Base-by-base conservation (phyloP, 2,329 filamentous ascomycete genomes). In the Colletotrichum musicola region DNA sequence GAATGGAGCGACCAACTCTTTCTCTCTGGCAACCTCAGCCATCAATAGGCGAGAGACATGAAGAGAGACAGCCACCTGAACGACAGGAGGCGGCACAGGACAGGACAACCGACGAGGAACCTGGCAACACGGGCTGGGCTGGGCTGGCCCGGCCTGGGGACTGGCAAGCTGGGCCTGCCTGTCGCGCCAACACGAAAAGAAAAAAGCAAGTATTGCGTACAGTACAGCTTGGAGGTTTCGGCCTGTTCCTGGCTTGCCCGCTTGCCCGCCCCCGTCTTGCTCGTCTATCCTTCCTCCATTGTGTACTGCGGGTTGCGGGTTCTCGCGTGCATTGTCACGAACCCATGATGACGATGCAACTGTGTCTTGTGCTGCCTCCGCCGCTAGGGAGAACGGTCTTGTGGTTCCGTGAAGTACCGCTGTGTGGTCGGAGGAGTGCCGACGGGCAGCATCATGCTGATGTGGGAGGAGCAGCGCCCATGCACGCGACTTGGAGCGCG, bases 1-100 rank as follows among this genome's bases (percentile, higher is more conserved):
- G 30, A 44, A 42, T 42, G 46, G 35, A 22, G 13, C 18, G 46
- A 12, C 16, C 49, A 14, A 4, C 1, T n/a, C 6, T 12, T 9
- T 20, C n/a, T 18, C 51, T 40, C 18, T 20, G 25, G 49, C 59
- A 10, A 30, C 42, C 25, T 47, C 55, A 58, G 55, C 59, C 49
- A 62, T 47, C 40, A 62, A 54, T 46, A 62, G 59, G 49, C 59
- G 59, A 62, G 49, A 62, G 49, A 54, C 59, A 62, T 18, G 49
- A 62, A 62, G 38, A 62, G 38, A 54, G 38, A 54, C 49, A 62
- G 25, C 57, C 57, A 51, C 30, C 35, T 40, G 47, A 35, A 25
- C 35, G 57, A 54, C 30, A 20, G 59, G 59, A 62, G 59, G 59
- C 49, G 59, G 59, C 40, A 54, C 59, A 62, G 59, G 38, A 47